phyloP scores from a whole-genome alignment of 78 protist genomes.

The Dictyostelium intermedium region DNA sequence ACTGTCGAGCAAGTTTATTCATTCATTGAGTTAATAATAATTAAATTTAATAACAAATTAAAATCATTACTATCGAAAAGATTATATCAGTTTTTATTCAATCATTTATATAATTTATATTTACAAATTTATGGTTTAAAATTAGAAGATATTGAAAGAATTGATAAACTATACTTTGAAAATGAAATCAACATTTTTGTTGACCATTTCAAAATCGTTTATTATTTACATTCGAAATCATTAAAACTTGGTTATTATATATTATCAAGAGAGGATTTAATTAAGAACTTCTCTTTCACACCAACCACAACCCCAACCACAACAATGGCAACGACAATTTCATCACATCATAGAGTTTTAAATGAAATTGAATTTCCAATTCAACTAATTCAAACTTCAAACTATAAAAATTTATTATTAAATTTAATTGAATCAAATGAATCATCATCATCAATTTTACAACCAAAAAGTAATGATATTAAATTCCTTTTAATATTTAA shows the following conservation, averaged over 20 bases:
- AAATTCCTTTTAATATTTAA: not conserved
- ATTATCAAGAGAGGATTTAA: not conserved
- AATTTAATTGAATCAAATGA: not conserved
- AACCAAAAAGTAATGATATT: not conserved
- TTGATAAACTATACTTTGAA: not conserved
- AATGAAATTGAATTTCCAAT: not conserved
- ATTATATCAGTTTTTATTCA: not conserved
- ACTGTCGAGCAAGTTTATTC: not conserved
- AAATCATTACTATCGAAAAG: not conserved
- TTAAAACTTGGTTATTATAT: not conserved
- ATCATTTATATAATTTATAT: not conserved
- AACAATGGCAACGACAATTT: too few species aligned
- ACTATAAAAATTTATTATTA: not conserved
- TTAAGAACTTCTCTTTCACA: too few species aligned
- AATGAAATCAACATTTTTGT: not conserved
- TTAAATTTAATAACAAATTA: not conserved
- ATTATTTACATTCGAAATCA: not conserved
- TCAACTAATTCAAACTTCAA: not conserved
- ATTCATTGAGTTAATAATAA: not conserved
- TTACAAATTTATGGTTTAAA: not conserved
- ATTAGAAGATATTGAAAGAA: not conserved
- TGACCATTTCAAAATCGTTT: not conserved
- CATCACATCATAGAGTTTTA: not conserved
- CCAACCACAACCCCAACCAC: too few species aligned
- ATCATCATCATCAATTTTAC: not conserved